Percentiles rank a stretch among this genome's conserved stretches.
These are phyloP conservation scores for Saccharomycopsis fodiens DNA, from an alignment of 805 yeast species.

Conservation along the genomic window DNA sequence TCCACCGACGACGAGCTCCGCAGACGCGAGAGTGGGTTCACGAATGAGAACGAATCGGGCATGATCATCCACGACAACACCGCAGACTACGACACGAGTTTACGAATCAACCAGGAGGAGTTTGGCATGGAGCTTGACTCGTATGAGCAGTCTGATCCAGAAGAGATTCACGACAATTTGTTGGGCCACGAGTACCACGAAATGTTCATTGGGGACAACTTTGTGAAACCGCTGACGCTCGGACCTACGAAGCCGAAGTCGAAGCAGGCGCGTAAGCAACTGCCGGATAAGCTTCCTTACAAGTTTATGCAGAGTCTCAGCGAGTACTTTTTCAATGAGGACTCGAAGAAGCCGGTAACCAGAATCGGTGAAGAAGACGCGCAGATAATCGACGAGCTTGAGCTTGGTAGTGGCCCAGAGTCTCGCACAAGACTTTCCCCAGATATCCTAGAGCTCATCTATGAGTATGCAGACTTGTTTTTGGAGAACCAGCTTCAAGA, in stretches of 20 bases:
- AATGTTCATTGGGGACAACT: not conserved
- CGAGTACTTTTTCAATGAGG: slow-evolving; percentile 12
- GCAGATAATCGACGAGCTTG: slow-evolving; percentile 1
- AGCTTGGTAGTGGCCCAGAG: not conserved
- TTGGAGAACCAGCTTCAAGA: slow-evolving; percentile 14
- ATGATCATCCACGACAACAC: slow-evolving; percentile 10
- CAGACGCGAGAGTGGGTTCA: not conserved
- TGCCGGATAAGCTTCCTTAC: slow-evolving; percentile 4
- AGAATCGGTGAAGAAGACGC: slow-evolving; percentile 1
- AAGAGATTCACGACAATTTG: not conserved
- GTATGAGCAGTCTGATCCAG: not conserved
- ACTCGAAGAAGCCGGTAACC: not conserved
- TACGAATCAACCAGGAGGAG: slow-evolving; percentile 4
- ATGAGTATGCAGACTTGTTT: slow-evolving; percentile 10
- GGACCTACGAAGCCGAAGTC: too few relatives aligned
- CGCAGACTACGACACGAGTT: slow-evolving; percentile 5
- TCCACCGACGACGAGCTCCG: not conserved
- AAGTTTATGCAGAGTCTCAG: slow-evolving; percentile 9
- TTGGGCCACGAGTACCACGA: not conserved
- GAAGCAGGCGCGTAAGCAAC: not conserved
- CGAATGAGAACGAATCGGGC: slow-evolving; percentile 5
- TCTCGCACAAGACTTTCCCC: slow-evolving; percentile 1
- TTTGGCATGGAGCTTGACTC: not conserved
- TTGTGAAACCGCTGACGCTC: not conserved
- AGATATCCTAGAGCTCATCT: slow-evolving; percentile 1